Evolutionary conservation across 257 asterid genomes (phyloP).

Genomic region (Leptodermis oblonga): DNA sequence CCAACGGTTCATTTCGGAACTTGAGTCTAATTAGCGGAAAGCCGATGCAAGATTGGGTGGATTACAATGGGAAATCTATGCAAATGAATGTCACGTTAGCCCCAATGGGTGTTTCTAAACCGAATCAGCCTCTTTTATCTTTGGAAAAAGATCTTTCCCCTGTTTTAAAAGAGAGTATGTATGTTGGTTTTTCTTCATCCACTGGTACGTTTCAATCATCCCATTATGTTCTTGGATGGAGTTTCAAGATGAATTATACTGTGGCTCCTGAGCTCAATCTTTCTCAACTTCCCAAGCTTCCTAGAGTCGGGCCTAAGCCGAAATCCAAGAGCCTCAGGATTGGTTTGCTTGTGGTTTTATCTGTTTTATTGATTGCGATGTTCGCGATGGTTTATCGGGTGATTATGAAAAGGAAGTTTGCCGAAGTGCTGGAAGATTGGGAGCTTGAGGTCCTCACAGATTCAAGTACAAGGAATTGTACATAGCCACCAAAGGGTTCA

Average conservation of each 20-base stretch:
- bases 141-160: conserved; percentile 30
- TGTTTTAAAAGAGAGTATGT: conserved; percentile 5
- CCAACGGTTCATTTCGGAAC: not conserved
- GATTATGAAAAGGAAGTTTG: not conserved
- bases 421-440: not conserved
- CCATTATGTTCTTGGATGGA: not conserved
- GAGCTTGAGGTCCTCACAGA: not conserved
- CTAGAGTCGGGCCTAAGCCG: not conserved
- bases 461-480: not conserved
- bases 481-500: not conserved
- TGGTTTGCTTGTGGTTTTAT: not conserved
- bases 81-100: conserved; percentile 41
- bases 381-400: not conserved
- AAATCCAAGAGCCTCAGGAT: not conserved
- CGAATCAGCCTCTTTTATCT: conserved; percentile 36
- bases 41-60: not conserved
- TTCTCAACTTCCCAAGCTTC: conserved; percentile 14
- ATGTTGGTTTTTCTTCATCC: not conserved
- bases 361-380: not conserved
- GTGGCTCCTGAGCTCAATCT: conserved; percentile 31
- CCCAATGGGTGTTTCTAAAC: conserved; percentile 31
- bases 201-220: not conserved
- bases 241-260: conserved; percentile 22
- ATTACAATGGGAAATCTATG: not conserved
- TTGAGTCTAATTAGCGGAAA: not conserved